Conservation (phyloP, 2,329 filamentous ascomycete species). For the Colletotrichum endophyticum region DNA sequence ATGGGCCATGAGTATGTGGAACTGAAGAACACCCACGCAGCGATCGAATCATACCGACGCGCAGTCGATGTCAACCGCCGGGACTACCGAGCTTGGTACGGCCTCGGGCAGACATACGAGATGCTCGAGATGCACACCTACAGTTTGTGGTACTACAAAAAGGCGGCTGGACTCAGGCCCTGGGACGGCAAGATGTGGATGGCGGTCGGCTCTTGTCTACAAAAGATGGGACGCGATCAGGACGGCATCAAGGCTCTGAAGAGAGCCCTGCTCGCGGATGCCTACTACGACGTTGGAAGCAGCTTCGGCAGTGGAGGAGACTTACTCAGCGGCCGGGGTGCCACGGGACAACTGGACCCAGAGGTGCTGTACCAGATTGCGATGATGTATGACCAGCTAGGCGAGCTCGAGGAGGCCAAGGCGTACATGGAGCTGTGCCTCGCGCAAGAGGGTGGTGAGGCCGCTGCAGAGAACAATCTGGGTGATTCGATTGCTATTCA, state of each 20-base stretch:
- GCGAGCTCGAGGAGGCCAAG: conserved; percentile 79
- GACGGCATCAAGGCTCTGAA: conserved; percentile 97
- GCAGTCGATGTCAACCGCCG: conserved; percentile 95
- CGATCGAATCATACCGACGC: conserved; percentile 94
- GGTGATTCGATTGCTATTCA: conserved; percentile 60
- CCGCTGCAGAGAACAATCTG: conserved; percentile 44
- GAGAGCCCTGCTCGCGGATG: conserved; percentile 85
- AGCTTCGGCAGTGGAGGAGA: conserved; percentile 55
- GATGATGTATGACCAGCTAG: conserved; percentile 81
- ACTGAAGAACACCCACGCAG: conserved; percentile 97
- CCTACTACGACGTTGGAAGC: conserved; percentile 76
- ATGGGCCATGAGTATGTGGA: conserved; percentile 99
- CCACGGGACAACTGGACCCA: conserved; percentile 75
- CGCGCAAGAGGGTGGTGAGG: conserved; percentile 78
- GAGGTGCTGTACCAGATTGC: conserved; percentile 92
- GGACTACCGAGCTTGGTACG: conserved; percentile 98
- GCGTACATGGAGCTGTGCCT: conserved; percentile 96
- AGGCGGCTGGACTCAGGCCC: conserved; percentile 88
- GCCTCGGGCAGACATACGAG: conserved; percentile 95
- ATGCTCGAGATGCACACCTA: conserved; percentile 98
- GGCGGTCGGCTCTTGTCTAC: conserved; percentile 89
- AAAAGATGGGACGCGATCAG: conserved; percentile 84
- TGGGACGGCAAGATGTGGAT: conserved; percentile 99
- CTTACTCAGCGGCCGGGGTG: conserved; percentile 52
- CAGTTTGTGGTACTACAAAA: conserved; percentile 96